Evolutionary conservation across 1,284 basidiomycete species (phyloP).

Genomic region (Malassezia caprae): DNA sequence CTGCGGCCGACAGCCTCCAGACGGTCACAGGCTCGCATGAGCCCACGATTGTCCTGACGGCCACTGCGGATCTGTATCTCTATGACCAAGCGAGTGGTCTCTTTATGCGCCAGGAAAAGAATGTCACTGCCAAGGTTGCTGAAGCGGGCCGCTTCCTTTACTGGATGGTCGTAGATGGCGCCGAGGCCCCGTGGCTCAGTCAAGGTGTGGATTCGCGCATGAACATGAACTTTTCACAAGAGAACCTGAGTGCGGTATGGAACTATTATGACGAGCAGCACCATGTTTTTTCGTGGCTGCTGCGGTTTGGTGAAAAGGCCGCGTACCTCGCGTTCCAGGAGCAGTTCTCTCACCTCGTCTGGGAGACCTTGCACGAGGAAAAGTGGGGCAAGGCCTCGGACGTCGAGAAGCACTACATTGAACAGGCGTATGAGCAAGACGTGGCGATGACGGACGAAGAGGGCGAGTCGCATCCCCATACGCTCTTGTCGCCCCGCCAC

Average conservation of each 20-base stretch:
- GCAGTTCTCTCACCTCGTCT: conserved; percentile 63
- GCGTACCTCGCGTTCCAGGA: conserved; percentile 60
- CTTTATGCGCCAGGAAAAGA: conserved; percentile 64
- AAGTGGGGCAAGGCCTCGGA: conserved; percentile 60
- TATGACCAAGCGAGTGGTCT: conserved; percentile 64
- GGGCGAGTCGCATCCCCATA: not conserved
- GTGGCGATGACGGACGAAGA: conserved; percentile 61
- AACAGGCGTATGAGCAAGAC: conserved; percentile 61
- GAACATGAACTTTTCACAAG: conserved; percentile 41
- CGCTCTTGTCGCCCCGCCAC: conserved; percentile 16
- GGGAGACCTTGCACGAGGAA: conserved; percentile 69
- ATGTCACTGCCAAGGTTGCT: conserved; percentile 61
- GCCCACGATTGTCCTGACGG: conserved; percentile 23
- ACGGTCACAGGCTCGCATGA: conserved; percentile 14
- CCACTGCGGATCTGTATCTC: conserved; percentile 54
- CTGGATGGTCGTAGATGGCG: conserved; percentile 55
- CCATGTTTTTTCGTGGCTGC: conserved; percentile 67
- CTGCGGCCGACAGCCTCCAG: conserved; percentile 11
- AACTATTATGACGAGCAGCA: conserved; percentile 57
- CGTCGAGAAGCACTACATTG: conserved; percentile 57
- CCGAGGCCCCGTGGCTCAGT: conserved; percentile 57
- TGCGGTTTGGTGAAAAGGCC: conserved; percentile 60
- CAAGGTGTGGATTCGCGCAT: conserved; percentile 56
- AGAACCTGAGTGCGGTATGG: conserved; percentile 66
- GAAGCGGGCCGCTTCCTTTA: conserved; percentile 54